Evolutionary conservation across 2,329 filamentous ascomycete species (phyloP), one percentile per base, ranked within the genome.

Genomic region (Ophiocordyceps camponoti-saundersi): DNA sequence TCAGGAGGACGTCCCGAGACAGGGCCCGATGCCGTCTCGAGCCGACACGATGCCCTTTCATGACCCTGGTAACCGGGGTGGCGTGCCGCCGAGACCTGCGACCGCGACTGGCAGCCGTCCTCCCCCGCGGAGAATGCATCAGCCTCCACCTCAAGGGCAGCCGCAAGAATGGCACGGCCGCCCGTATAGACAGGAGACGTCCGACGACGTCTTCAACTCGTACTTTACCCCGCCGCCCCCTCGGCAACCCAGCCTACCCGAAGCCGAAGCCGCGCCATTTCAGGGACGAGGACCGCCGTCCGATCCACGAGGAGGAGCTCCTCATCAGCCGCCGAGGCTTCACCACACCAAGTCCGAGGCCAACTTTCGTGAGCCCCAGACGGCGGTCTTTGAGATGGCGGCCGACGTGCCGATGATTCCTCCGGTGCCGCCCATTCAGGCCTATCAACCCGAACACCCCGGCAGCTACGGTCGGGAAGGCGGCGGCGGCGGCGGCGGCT

Each of bases 341-440:
- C 74, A 68, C 49, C 72, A 73, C 49, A 76, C 78, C 16, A 79
- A 79, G 52, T 85, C 80, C 12, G 80, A 85, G 56, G 79, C 80
- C 29, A 75, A 83, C 56, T 63, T 83, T 48, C 70, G 75, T 34
- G 71, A 78, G 52, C 71, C 74, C 3, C 77, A 84, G 54, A 70
- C 77, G 2, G 83, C 82, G 10, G 72, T 84, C 1, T 87, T 87
- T 53, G 85, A 87, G 56, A 82, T 89, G 72, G 79, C 76, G 2
- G 72, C 67, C 23, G 79, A 85, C 53, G 68, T 70, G 20, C 77
- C 76, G 21, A 65, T 69, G 3, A 62, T 80, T 29, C 78, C 79
- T 12, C 67, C 64, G 40, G 64, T 70, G 56, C 71, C 63, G 47
- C 49, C 54, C 16, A 51, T 58, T 46, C 46, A 57, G 49, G 49